These are phyloP conservation scores for Scytalidium lignicola DNA, from an alignment of 2,329 filamentous ascomycete genomes.

Conservation along the genomic window DNA sequence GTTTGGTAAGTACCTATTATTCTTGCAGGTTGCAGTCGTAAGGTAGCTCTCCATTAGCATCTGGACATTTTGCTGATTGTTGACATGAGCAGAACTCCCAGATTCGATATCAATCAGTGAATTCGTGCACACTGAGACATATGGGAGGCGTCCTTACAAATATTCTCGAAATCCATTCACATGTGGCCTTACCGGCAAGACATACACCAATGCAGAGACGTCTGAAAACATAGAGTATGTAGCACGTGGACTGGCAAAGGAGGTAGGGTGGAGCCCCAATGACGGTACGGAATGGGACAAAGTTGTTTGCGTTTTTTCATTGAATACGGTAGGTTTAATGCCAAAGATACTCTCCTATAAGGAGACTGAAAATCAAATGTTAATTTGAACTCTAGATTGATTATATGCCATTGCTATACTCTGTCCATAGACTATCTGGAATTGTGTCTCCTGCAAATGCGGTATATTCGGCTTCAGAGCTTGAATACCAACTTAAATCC, in stretches of 20 bases:
- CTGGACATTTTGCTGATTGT: slow-evolving; percentile 4
- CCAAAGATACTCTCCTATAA: background rate
- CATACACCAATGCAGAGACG: slow-evolving; percentile 59
- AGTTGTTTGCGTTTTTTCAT: slow-evolving; percentile 69
- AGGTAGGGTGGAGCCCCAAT: slow-evolving; percentile 66
- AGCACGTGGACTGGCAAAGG: slow-evolving; percentile 62
- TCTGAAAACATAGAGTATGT: slow-evolving; percentile 61
- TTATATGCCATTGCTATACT: slow-evolving; percentile 67
- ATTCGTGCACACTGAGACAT: slow-evolving; percentile 69
- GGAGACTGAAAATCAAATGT: no score
- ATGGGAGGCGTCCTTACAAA: slow-evolving; percentile 60
- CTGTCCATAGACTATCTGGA: slow-evolving; percentile 69
- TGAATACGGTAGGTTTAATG: slow-evolving; percentile 62
- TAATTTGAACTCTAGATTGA: slow-evolving; percentile 51
- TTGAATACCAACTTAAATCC: slow-evolving; percentile 67
- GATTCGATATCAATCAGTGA: slow-evolving; percentile 70
- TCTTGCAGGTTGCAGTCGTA: background rate
- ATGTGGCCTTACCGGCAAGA: slow-evolving; percentile 67
- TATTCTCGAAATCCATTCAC: slow-evolving; percentile 68
- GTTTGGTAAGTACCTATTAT: slow-evolving; percentile 36
- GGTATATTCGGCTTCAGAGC: slow-evolving; percentile 63
- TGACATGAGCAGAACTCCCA: slow-evolving; percentile 35
- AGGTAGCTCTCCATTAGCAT: background rate
- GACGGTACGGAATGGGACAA: slow-evolving; percentile 76
- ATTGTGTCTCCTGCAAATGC: slow-evolving; percentile 71